A percentile compares a stretch with the other conserved stretches of the same genome.
Conservation (phyloP, 169 alveolate species). For the Cytauxzoon felis region DNA sequence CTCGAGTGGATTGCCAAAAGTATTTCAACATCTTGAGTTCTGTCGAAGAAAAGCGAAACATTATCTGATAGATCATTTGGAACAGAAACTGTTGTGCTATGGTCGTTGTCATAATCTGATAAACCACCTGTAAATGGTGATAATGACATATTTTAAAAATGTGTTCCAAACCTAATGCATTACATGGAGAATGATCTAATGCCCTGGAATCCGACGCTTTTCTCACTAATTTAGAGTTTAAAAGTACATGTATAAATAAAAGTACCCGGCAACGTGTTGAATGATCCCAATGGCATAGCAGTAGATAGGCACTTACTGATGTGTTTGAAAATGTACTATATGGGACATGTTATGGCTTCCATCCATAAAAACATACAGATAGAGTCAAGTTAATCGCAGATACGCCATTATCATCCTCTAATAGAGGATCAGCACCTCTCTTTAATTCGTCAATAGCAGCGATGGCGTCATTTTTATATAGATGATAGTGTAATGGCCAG, state of each 20-base stretch:
- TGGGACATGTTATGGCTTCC: neutral
- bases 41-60: slow-evolving; percentile 8
- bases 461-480: slow-evolving; percentile 52
- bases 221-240: neutral
- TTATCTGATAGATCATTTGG: neutral
- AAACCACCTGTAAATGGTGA: neutral
- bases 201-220: neutral
- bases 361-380: neutral
- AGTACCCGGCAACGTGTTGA: too few species aligned
- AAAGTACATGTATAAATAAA: neutral
- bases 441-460: slow-evolving; percentile 61
- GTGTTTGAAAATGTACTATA: slow-evolving; percentile 32
- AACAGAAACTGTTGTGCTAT: too few species aligned
- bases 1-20: slow-evolving; percentile 19
- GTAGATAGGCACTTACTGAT: slow-evolving; percentile 44
- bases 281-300: slow-evolving; percentile 22
- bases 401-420: slow-evolving; percentile 52
- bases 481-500: slow-evolving; percentile 65
- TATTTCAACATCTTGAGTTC: slow-evolving; percentile 22
- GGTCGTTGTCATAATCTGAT: neutral
- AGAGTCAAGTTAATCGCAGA: slow-evolving; percentile 61
- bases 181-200: neutral
- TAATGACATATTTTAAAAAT: neutral
- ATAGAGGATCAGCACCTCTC: slow-evolving; percentile 64
- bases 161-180: neutral